A percentile compares a stretch with the other conserved stretches of the same genome.
phyloP scores from a whole-genome alignment of 2,329 filamentous ascomycete genomes.

The Trichoderma endophyticum region DNA sequence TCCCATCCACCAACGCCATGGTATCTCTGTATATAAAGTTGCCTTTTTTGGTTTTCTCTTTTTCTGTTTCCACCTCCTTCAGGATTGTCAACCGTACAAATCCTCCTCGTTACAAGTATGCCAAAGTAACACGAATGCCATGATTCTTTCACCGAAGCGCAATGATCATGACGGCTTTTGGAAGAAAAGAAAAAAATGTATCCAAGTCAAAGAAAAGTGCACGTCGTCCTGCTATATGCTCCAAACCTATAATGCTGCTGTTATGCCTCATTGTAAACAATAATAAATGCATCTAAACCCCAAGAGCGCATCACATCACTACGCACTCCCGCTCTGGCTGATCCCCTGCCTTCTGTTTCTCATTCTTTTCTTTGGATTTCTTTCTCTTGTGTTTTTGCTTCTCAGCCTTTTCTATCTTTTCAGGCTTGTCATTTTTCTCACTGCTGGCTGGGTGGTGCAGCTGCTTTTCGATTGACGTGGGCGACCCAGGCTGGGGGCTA shows the following conservation, averaged over 20 bases:
- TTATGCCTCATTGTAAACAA: background rate
- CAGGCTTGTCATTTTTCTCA: constrained; percentile 22
- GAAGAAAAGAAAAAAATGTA: background rate
- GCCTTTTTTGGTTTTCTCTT: background rate
- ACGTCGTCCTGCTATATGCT: background rate
- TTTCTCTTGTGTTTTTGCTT: constrained; percentile 36
- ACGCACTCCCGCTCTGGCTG: constrained; percentile 48
- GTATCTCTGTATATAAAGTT: constrained; percentile 17
- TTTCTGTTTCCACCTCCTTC: background rate
- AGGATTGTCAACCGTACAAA: background rate
- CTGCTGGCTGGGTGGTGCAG: background rate
- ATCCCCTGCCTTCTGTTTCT: constrained; percentile 35
- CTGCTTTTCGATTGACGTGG: constrained; percentile 23
- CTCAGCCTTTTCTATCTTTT: constrained; percentile 24
- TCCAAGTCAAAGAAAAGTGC: background rate
- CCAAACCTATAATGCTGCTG: background rate
- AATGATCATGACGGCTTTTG: background rate
- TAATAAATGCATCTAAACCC: background rate
- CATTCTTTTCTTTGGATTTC: constrained; percentile 40
- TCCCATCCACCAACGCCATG: constrained; percentile 18
- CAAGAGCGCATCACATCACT: constrained; percentile 39
- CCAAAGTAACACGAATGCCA: background rate
- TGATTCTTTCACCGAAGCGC: background rate
- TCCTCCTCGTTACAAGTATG: background rate
- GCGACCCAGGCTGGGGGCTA: constrained; percentile 26